A percentile compares a stretch with the other conserved stretches of the same genome.
Conservation (phyloP, 2,329 filamentous ascomycete species). For the Curvularia sp. region DNA sequence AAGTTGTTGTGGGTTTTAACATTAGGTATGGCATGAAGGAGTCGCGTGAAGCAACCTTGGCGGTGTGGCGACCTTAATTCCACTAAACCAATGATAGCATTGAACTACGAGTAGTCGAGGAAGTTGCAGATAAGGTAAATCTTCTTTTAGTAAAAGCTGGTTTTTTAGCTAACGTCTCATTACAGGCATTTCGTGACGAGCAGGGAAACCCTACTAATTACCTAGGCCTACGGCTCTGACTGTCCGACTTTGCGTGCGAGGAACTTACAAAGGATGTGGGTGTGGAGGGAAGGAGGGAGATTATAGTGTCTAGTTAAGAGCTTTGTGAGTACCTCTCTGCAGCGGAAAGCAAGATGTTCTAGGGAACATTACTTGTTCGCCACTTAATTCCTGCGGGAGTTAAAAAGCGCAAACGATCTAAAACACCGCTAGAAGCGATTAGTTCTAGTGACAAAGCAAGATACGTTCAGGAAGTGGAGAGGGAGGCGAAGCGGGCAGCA, state of each 20-base stretch:
- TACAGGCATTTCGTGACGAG: constrained; percentile 37
- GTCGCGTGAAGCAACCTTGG: constrained; percentile 23
- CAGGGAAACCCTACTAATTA: constrained; percentile 19
- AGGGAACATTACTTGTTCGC: background rate
- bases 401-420: constrained; percentile 24
- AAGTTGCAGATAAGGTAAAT: constrained; percentile 1
- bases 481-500: constrained; percentile 22
- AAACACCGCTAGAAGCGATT: constrained; percentile 26
- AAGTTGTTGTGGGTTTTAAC: constrained; percentile 24
- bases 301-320: background rate
- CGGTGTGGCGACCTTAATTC: background rate
- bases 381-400: constrained; percentile 3
- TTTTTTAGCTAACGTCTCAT: constrained; percentile 10
- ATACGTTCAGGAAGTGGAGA: constrained; percentile 27
- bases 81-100: background rate
- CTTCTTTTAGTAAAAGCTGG: background rate
- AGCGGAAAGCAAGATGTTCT: background rate
- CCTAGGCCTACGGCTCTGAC: constrained; percentile 3
- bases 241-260: background rate
- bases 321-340: constrained; percentile 12
- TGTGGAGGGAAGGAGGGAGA: constrained; percentile 4
- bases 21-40: constrained; percentile 24
- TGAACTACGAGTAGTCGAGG: background rate
- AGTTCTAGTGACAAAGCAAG: constrained; percentile 24
- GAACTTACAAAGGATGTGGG: constrained; percentile 9